Evolutionary conservation across 83 land plant species (phyloP).

Genomic region (Thuja plicata): DNA sequence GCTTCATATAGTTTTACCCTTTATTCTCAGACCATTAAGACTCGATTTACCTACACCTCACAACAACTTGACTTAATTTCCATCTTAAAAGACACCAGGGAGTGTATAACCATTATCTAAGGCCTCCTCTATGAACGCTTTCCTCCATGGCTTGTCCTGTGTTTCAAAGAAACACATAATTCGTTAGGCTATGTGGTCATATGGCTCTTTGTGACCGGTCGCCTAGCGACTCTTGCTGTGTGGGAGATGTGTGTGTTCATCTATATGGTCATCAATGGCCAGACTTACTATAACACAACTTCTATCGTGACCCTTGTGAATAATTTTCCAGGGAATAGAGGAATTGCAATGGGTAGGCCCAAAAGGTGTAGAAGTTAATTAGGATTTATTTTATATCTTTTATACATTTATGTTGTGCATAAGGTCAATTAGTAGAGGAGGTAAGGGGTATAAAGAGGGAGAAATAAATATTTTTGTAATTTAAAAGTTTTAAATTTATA

Average conservation of each 20-base stretch:
- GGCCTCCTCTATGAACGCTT: conserved; percentile 30
- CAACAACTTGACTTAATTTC: conserved; percentile 28
- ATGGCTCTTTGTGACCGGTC: neutral
- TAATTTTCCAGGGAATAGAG: neutral
- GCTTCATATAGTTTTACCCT: conserved; percentile 29
- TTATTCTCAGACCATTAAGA: conserved; percentile 33
- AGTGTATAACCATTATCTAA: conserved; percentile 30
- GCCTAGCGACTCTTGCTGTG: neutral
- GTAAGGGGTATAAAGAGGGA: too few species aligned
- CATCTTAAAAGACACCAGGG: conserved; percentile 32
- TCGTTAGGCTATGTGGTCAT: neutral
- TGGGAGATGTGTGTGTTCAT: conserved; percentile 23
- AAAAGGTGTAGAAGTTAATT: too few species aligned
- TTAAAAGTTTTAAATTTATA: too few species aligned
- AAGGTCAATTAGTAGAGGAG: too few species aligned
- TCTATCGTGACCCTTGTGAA: conserved; percentile 31
- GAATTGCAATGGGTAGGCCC: neutral
- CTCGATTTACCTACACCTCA: conserved; percentile 26
- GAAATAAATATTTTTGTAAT: too few species aligned
- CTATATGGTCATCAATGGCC: conserved; percentile 33
- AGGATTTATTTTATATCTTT: too few species aligned
- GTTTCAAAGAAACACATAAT: conserved; percentile 16
- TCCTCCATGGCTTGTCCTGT: conserved; percentile 29
- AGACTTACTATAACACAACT: conserved; percentile 37
- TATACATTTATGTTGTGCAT: too few species aligned